Conservation (phyloP, 2,329 filamentous ascomycete species). For the Exophiala phaeomuriformis region DNA sequence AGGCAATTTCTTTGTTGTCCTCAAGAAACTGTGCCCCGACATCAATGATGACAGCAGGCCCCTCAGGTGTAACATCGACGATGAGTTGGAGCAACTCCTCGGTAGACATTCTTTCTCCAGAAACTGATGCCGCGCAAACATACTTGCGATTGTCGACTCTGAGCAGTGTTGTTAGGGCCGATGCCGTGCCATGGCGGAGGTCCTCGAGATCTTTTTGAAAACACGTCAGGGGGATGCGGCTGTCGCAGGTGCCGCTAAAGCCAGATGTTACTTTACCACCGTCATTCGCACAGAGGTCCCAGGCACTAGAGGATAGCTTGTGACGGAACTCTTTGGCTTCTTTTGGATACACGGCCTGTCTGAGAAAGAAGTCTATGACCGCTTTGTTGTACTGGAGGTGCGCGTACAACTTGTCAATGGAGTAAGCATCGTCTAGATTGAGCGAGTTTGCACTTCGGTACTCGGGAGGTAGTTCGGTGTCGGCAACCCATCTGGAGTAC, state of each 20-base stretch:
- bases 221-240: conserved; percentile 44
- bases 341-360: conserved; percentile 52
- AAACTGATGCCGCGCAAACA: conserved; percentile 18
- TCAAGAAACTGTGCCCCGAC: conserved; percentile 66
- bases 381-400: conserved; percentile 46
- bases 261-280: conserved; percentile 44
- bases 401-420: conserved; percentile 46
- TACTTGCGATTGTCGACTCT: conserved; percentile 43
- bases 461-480: conserved; percentile 27
- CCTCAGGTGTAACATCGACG: conserved; percentile 31
- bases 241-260: conserved; percentile 66
- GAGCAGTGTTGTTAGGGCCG: conserved; percentile 56
- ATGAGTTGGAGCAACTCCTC: conserved; percentile 44
- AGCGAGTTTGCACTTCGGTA: conserved; percentile 45
- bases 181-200: conserved; percentile 59
- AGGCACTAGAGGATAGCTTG: conserved; percentile 53
- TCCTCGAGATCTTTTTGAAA: conserved; percentile 47
- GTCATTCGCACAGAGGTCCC: conserved; percentile 53
- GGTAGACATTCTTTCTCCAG: conserved; percentile 30
- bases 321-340: conserved; percentile 56
- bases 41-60: conserved; percentile 57
- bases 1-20: conserved; percentile 49
- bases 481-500: conserved; percentile 36
- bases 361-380: conserved; percentile 58
- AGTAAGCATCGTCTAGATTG: conserved; percentile 54